A percentile compares a stretch with the other conserved stretches of the same genome.
Conservation (phyloP, 169 alveolate species). For the Cryptosporidium sp. region DNA sequence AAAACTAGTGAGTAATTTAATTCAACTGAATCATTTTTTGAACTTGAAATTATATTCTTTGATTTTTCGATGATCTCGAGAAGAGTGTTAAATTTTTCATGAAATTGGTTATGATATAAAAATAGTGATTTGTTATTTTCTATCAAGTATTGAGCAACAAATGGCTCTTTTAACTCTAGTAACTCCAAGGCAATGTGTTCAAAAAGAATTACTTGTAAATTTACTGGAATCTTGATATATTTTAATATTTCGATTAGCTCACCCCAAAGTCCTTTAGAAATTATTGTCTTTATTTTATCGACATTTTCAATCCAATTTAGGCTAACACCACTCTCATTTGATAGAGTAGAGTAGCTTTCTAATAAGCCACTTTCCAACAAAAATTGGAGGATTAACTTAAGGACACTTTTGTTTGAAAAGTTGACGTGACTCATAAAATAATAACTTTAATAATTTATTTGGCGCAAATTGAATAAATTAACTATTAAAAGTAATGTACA, state of each 20-base stretch:
- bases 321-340: constrained; percentile 20
- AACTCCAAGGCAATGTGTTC: constrained; percentile 58
- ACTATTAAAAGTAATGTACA: not conserved
- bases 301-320: constrained; percentile 31
- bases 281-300: constrained; percentile 3
- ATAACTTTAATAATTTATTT: not conserved
- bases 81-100: constrained; percentile 5
- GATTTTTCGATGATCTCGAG: constrained; percentile 36
- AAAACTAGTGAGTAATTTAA: constrained; percentile 3
- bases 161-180: constrained; percentile 52
- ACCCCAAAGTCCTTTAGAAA: constrained; percentile 38
- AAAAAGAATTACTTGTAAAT: constrained; percentile 10
- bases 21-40: not conserved
- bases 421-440: not conserved
- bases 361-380: constrained; percentile 46
- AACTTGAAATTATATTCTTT: not conserved
- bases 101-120: not conserved
- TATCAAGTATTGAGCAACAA: constrained; percentile 30
- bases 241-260: constrained; percentile 11
- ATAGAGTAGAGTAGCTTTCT: constrained; percentile 13
- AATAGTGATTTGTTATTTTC: constrained; percentile 9
- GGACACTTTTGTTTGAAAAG: constrained; percentile 23
- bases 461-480: constrained; percentile 2
- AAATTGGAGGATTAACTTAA: constrained; percentile 49
- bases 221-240: constrained; percentile 24